Conservation (phyloP, 1,284 basidiomycete species). For the Vanrija pseudolonga region DNA sequence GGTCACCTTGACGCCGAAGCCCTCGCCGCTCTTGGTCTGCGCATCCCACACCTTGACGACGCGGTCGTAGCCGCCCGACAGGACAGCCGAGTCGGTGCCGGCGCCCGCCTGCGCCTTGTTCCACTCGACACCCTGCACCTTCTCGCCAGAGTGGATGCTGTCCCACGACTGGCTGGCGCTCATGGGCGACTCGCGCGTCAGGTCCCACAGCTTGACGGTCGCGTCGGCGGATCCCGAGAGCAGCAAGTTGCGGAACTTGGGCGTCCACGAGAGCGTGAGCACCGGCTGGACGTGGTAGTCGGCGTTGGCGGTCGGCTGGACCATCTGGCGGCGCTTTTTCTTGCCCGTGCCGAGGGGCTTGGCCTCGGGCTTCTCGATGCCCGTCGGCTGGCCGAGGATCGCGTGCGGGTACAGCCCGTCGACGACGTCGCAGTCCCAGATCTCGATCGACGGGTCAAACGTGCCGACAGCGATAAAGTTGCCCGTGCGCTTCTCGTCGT, state of each 20-base stretch:
- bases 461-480: slow-evolving; percentile 96
- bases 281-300: slow-evolving; percentile 92
- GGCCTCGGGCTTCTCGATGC: slow-evolving; percentile 76
- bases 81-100: slow-evolving; percentile 66
- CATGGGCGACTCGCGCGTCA: slow-evolving; percentile 64
- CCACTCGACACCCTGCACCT: slow-evolving; percentile 98
- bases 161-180: slow-evolving; percentile 75
- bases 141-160: slow-evolving; percentile 75
- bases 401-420: slow-evolving; percentile 93
- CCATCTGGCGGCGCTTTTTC: slow-evolving; percentile 88
- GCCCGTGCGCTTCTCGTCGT: slow-evolving; percentile 53
- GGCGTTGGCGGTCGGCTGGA: slow-evolving; percentile 63
- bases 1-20: slow-evolving; percentile 72
- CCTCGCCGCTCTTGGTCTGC: slow-evolving; percentile 67
- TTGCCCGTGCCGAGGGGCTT: slow-evolving; percentile 78
- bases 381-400: slow-evolving; percentile 66
- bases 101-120: slow-evolving; percentile 62
- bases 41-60: slow-evolving; percentile 92
- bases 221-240: slow-evolving; percentile 90
- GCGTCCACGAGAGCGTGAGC: slow-evolving; percentile 88
- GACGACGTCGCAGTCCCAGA: slow-evolving; percentile 92
- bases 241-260: slow-evolving; percentile 78
- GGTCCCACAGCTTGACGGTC: slow-evolving; percentile 97
- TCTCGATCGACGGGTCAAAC: slow-evolving; percentile 96
- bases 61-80: slow-evolving; percentile 91